Percentiles rank a stretch among this genome's conserved stretches.
Evolutionary conservation across 108 stramenopile species (phyloP).

Genomic region (Cyclotella sp.): DNA sequence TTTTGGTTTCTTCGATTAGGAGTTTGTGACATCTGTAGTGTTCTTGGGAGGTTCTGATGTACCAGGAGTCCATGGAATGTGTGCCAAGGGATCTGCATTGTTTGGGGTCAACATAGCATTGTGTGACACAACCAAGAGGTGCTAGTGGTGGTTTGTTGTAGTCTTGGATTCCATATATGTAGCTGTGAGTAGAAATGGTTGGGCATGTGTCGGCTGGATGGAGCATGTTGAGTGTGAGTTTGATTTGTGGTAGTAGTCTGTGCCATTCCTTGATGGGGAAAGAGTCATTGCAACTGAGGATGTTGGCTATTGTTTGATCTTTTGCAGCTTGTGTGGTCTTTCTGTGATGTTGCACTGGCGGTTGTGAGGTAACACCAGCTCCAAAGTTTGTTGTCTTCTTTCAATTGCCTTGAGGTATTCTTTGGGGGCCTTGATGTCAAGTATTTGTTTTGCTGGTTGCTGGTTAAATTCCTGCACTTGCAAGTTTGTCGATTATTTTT

Average conservation of each 20-base stretch:
- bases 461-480: not conserved
- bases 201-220: conserved; percentile 42
- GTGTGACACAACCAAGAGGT: conserved; percentile 38
- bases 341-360: conserved; percentile 52
- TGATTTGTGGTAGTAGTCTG: conserved; percentile 43
- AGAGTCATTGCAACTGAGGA: conserved; percentile 25
- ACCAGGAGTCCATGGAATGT: conserved; percentile 17
- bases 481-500: not conserved
- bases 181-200: conserved; percentile 11
- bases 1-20: conserved; percentile 1
- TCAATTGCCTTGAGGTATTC: not conserved
- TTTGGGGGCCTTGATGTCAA: conserved; percentile 26
- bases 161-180: conserved; percentile 19
- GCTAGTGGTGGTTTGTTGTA: conserved; percentile 54
- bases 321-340: conserved; percentile 52
- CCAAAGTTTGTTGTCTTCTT: not conserved
- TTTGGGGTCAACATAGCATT: conserved; percentile 27
- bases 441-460: conserved; percentile 1
- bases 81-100: conserved; percentile 8
- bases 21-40: conserved; percentile 29
- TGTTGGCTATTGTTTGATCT: conserved; percentile 50
- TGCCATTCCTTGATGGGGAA: conserved; percentile 50
- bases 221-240: conserved; percentile 46
- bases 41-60: conserved; percentile 4
- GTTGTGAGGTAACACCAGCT: conserved; percentile 41